Conservation (phyloP, 2,329 filamentous ascomycete species). For the Epichloe aotearoae region DNA sequence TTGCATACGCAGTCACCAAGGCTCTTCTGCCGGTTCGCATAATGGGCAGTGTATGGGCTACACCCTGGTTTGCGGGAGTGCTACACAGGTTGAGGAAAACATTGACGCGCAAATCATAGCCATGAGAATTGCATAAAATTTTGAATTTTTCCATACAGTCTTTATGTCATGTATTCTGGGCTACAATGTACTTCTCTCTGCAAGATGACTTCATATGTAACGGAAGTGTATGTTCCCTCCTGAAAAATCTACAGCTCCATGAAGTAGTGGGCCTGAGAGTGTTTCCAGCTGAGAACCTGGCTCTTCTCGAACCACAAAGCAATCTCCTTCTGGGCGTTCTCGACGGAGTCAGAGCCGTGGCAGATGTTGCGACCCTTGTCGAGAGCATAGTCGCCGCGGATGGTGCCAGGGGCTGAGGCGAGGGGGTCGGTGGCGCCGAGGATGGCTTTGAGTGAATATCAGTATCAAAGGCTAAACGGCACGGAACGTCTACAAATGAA, state of each 20-base stretch:
- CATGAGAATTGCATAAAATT: neutral
- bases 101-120: conserved; percentile 16
- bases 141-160: neutral
- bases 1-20: conserved; percentile 87
- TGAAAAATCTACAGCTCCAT: conserved; percentile 65
- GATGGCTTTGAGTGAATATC: conserved; percentile 41
- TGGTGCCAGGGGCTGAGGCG: conserved; percentile 88
- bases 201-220: neutral
- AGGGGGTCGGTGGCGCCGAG: conserved; percentile 99
- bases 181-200: neutral
- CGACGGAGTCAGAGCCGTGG: conserved; percentile 97
- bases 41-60: conserved; percentile 68
- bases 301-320: conserved; percentile 91
- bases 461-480: conserved; percentile 1
- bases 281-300: conserved; percentile 78
- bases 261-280: conserved; percentile 79
- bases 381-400: conserved; percentile 86
- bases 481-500: neutral
- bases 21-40: conserved; percentile 67
- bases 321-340: conserved; percentile 99
- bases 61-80: conserved; percentile 77
- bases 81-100: conserved; percentile 31
- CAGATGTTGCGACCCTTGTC: conserved; percentile 89
- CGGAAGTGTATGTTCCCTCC: neutral
- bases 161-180: neutral